Evolutionary conservation across 352 stramenopile species (phyloP).

Genomic region (Pythium rhizo-oryzae): DNA sequence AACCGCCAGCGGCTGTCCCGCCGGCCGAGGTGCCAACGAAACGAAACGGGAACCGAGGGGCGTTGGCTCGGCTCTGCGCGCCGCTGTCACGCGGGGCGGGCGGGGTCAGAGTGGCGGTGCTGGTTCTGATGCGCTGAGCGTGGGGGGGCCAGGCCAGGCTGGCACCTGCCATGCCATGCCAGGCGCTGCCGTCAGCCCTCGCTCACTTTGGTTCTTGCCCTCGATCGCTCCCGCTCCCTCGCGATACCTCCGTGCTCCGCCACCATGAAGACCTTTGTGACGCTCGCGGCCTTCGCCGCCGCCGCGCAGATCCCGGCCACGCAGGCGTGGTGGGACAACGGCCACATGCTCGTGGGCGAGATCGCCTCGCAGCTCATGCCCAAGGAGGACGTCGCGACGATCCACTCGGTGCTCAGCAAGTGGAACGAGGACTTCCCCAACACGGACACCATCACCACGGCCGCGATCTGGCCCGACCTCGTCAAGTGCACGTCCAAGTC

Average conservation of each 20-base stretch:
- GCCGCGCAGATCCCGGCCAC: slow-evolving; percentile 18
- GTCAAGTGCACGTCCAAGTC: slow-evolving; percentile 36
- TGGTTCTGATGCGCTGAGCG: background rate
- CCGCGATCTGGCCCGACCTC: slow-evolving; percentile 41
- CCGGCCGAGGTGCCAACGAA: background rate
- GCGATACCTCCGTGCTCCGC: slow-evolving; percentile 3
- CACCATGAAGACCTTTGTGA: slow-evolving; percentile 26
- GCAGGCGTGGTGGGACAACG: slow-evolving; percentile 39
- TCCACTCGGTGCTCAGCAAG: slow-evolving; percentile 29
- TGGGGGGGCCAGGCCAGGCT: background rate
- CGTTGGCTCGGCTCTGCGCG: background rate
- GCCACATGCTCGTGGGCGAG: slow-evolving; percentile 40
- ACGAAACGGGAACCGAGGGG: background rate
- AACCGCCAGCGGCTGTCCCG: background rate
- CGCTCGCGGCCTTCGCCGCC: slow-evolving; percentile 17
- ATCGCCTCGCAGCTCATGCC: slow-evolving; percentile 36
- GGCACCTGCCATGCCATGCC: too few species aligned
- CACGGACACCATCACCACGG: slow-evolving; percentile 34
- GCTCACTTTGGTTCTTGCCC: slow-evolving; percentile 22
- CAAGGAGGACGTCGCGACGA: slow-evolving; percentile 24
- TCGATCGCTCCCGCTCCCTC: slow-evolving; percentile 9
- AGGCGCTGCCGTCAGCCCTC: background rate
- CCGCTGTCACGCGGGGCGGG: background rate
- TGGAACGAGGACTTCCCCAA: slow-evolving; percentile 37
- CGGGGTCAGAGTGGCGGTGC: background rate